Evolutionary conservation across 352 stramenopile species (phyloP).

Genomic region (Phytopythium montanum): DNA sequence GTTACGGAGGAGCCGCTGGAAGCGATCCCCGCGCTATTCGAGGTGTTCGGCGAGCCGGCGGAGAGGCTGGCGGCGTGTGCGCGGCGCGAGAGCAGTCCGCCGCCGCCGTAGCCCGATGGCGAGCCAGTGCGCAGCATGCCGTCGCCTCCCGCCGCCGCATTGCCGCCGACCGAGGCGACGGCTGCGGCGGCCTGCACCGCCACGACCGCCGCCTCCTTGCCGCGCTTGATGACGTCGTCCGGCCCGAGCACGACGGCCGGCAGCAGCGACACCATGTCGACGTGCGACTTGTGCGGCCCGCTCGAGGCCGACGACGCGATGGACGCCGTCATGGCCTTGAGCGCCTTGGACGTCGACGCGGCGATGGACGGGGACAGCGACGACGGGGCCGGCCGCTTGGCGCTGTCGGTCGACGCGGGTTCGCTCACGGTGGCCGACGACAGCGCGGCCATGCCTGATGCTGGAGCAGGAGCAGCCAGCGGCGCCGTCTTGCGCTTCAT

Average conservation of each 20-base stretch:
- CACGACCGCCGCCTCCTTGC: conserved; percentile 72
- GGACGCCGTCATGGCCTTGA: conserved; percentile 25
- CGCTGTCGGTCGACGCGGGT: conserved; percentile 2
- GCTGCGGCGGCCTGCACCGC: conserved; percentile 69
- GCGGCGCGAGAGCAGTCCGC: conserved; percentile 30
- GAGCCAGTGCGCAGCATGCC: conserved; percentile 35
- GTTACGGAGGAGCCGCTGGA: conserved; percentile 4
- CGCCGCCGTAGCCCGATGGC: conserved; percentile 34
- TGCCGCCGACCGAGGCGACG: conserved; percentile 51
- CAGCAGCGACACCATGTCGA: conserved; percentile 66
- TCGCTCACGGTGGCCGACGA: conserved; percentile 21
- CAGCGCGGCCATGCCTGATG: background rate
- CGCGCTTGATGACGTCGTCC: conserved; percentile 86
- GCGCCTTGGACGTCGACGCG: conserved; percentile 10
- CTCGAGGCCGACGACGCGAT: conserved; percentile 30
- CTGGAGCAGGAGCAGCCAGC: conserved; percentile 15
- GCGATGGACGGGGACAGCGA: conserved; percentile 10
- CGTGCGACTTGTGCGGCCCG: conserved; percentile 75
- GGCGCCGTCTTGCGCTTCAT: conserved; percentile 82
- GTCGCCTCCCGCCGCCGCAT: conserved; percentile 38
- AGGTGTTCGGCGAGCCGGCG: background rate
- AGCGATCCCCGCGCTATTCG: conserved; percentile 5
- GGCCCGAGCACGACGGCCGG: conserved; percentile 45
- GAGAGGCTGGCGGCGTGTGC: conserved; percentile 30
- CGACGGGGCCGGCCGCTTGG: conserved; percentile 28